Evolutionary conservation across 805 yeast genomes (phyloP).

Genomic region (Starmerella riodocensis): DNA sequence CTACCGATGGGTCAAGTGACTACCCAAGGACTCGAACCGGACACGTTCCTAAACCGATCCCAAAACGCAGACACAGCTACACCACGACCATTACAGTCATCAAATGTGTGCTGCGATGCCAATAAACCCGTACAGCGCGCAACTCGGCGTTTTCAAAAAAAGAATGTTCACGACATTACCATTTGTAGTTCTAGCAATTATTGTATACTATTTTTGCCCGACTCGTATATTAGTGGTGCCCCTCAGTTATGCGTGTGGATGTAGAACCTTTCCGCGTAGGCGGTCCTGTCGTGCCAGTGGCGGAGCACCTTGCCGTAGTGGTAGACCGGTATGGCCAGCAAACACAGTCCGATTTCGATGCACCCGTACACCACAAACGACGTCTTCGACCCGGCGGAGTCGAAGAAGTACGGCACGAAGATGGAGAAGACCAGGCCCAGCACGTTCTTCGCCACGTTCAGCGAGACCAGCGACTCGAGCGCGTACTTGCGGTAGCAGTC

Average conservation of each 20-base stretch:
- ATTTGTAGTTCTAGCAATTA: too few relatives aligned
- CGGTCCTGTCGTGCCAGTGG: slow-evolving; percentile 39
- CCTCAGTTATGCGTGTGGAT: not conserved
- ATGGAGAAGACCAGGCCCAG: slow-evolving; percentile 45
- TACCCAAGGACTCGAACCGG: slow-evolving; percentile 27
- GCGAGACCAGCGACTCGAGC: slow-evolving; percentile 43
- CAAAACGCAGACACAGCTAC: slow-evolving; percentile 12
- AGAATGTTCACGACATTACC: too few relatives aligned
- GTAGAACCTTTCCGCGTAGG: slow-evolving; percentile 20
- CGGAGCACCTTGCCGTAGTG: slow-evolving; percentile 41
- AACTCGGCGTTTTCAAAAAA: too few relatives aligned
- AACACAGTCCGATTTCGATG: slow-evolving; percentile 37
- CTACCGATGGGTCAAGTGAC: slow-evolving; percentile 19
- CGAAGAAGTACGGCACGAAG: slow-evolving; percentile 39
- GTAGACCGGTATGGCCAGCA: slow-evolving; percentile 40
- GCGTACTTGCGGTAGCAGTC: slow-evolving; percentile 47
- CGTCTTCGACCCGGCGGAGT: slow-evolving; percentile 32
- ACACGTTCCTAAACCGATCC: slow-evolving; percentile 21
- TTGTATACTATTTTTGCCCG: too few relatives aligned
- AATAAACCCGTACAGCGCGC: too few relatives aligned
- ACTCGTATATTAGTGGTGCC: too few relatives aligned
- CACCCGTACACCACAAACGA: slow-evolving; percentile 42
- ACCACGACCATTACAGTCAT: slow-evolving; percentile 24
- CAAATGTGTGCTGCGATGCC: too few relatives aligned
- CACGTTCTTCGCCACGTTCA: slow-evolving; percentile 42